Evolutionary conservation across 805 yeast species (phyloP).

Genomic region (Monosporozyma siamensis): DNA sequence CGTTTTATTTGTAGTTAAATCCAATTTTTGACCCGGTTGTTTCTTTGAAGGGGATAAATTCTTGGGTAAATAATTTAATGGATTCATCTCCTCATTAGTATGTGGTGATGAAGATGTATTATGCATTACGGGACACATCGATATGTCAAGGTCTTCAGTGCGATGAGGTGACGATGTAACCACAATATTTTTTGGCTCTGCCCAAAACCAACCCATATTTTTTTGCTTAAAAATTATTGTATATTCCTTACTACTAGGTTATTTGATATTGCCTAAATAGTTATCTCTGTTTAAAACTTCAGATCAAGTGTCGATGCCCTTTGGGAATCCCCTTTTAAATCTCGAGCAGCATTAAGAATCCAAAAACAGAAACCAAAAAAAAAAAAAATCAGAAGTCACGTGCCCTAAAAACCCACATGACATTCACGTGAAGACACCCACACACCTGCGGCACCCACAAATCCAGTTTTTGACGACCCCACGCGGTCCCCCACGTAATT

Average conservation of each 20-base stretch:
- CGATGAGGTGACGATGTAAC: slow-evolving; percentile 5
- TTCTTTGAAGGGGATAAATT: slow-evolving; percentile 47
- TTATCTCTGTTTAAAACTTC: too few relatives aligned
- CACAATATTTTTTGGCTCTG: slow-evolving; percentile 19
- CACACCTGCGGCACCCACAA: not conserved
- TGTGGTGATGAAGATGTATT: too few relatives aligned
- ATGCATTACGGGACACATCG: slow-evolving; percentile 36
- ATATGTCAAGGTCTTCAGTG: slow-evolving; percentile 32
- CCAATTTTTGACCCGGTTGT: slow-evolving; percentile 72
- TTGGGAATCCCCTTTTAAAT: too few relatives aligned
- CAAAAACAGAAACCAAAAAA: too few relatives aligned
- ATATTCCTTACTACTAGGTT: too few relatives aligned
- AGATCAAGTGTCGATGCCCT: too few relatives aligned
- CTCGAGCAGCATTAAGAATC: too few relatives aligned
- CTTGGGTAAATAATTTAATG: slow-evolving; percentile 83
- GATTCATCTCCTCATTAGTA: too few relatives aligned
- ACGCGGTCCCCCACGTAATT: not conserved
- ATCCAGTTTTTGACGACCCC: too few relatives aligned
- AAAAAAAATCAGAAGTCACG: too few relatives aligned
- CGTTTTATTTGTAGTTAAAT: slow-evolving; percentile 76
- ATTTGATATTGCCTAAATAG: too few relatives aligned
- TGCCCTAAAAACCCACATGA: too few relatives aligned
- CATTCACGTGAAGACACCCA: slow-evolving; percentile 2
- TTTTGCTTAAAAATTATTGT: not conserved
- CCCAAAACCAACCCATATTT: slow-evolving; percentile 89